Evolutionary conservation across 495 filamentous ascomycete genomes (phyloP).

Genomic region (Xylaria grammica): DNA sequence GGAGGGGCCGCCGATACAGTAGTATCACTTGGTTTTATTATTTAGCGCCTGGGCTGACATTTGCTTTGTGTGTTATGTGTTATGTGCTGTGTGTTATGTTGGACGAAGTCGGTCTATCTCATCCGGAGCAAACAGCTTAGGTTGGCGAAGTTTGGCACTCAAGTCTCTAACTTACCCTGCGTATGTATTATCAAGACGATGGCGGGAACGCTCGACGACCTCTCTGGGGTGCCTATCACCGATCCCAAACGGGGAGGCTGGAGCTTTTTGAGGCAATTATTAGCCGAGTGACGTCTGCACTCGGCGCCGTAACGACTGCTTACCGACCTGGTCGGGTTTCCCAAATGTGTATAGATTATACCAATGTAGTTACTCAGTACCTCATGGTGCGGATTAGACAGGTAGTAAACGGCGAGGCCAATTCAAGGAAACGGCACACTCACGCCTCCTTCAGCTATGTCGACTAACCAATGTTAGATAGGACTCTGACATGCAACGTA

Average conservation of each 20-base stretch:
- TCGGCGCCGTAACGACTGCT: background rate
- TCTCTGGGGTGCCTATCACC: background rate
- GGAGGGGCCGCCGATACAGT: constrained; percentile 13
- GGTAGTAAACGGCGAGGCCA: background rate
- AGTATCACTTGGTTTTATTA: constrained; percentile 10
- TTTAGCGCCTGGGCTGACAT: constrained; percentile 7
- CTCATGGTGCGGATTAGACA: too few species aligned
- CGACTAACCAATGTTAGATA: background rate
- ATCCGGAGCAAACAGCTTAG: background rate
- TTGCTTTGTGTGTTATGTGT: too few species aligned
- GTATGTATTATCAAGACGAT: background rate
- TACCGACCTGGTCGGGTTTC: constrained; percentile 1
- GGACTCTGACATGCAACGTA: background rate
- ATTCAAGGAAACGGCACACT: background rate
- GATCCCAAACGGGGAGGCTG: constrained; percentile 6
- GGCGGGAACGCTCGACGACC: constrained; percentile 5
- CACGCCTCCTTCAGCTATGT: background rate
- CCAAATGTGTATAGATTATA: background rate
- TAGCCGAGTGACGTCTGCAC: constrained; percentile 11
- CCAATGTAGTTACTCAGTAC: background rate
- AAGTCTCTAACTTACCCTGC: background rate
- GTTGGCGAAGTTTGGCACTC: constrained; percentile 1
- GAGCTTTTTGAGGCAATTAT: constrained; percentile 20
- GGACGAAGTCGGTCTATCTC: background rate
- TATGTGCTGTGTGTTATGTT: constrained; percentile 1